These are phyloP conservation scores for Volvariella volvacea DNA, from an alignment of 1,284 basidiomycete species.

Conservation along the genomic window DNA sequence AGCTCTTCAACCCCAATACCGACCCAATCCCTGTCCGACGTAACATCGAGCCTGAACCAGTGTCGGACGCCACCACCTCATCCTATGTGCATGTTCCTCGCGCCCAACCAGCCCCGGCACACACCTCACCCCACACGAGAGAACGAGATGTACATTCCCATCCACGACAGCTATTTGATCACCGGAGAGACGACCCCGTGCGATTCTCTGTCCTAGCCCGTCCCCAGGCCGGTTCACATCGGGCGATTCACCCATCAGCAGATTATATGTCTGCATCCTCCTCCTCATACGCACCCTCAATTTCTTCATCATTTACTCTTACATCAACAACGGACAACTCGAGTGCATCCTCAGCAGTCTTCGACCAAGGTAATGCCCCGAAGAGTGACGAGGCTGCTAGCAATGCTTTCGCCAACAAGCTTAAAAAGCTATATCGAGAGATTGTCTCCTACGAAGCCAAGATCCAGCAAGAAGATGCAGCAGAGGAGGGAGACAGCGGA, in stretches of 20 bases:
- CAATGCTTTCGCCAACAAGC: constrained; percentile 65
- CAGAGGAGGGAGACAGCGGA: constrained; percentile 38
- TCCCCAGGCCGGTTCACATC: constrained; percentile 25
- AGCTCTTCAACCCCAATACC: constrained; percentile 65
- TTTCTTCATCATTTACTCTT: constrained; percentile 71
- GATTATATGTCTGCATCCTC: constrained; percentile 69
- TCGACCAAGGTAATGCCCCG: constrained; percentile 37
- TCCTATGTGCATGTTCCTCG: constrained; percentile 37
- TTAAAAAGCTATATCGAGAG: constrained; percentile 76
- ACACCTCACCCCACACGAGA: constrained; percentile 24
- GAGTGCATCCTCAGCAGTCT: constrained; percentile 62
- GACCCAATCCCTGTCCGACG: constrained; percentile 60
- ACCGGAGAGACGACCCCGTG: constrained; percentile 79
- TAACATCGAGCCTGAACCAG: constrained; percentile 53
- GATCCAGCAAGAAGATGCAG: constrained; percentile 57
- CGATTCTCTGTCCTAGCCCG: constrained; percentile 62
- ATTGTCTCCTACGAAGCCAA: constrained; percentile 70
- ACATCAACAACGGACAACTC: constrained; percentile 73
- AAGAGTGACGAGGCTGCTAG: constrained; percentile 46
- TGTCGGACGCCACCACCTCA: constrained; percentile 48
- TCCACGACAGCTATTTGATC: constrained; percentile 71
- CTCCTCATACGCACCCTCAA: constrained; percentile 69
- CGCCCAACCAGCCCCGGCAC: constrained; percentile 9
- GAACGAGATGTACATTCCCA: constrained; percentile 23
- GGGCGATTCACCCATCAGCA: constrained; percentile 45